These are phyloP conservation scores for Lachnellula hyalina DNA, from an alignment of 2,329 filamentous ascomycete species.

Conservation along the genomic window DNA sequence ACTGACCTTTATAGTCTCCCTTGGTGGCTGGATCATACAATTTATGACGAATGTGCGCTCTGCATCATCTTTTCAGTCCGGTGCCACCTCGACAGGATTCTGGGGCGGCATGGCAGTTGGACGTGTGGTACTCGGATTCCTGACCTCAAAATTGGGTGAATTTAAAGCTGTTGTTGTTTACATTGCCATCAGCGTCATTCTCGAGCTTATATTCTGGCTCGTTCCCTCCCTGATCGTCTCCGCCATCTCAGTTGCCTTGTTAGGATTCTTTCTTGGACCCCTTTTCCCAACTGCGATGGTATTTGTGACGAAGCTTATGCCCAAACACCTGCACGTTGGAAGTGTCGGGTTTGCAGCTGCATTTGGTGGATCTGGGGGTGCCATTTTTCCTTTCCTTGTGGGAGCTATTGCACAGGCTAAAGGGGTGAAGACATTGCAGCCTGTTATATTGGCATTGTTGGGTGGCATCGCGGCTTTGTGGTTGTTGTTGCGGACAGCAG, in stretches of 20 bases:
- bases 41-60: slow-evolving; percentile 80
- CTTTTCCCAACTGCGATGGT: slow-evolving; percentile 73
- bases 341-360: slow-evolving; percentile 77
- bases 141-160: slow-evolving; percentile 70
- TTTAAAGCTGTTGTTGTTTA: slow-evolving; percentile 60
- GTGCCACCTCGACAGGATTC: slow-evolving; percentile 73
- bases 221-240: slow-evolving; percentile 72
- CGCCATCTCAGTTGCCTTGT: slow-evolving; percentile 62
- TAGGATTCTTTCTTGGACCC: slow-evolving; percentile 77
- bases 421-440: slow-evolving; percentile 53
- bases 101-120: slow-evolving; percentile 80
- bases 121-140: slow-evolving; percentile 66
- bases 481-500: slow-evolving; percentile 6
- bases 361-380: slow-evolving; percentile 69
- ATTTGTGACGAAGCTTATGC: slow-evolving; percentile 67
- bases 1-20: slow-evolving; percentile 55
- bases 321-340: slow-evolving; percentile 68
- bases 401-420: slow-evolving; percentile 59
- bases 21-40: slow-evolving; percentile 77
- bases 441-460: slow-evolving; percentile 47
- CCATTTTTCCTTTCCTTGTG: slow-evolving; percentile 60
- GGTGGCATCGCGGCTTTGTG: slow-evolving; percentile 22
- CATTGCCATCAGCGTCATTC: slow-evolving; percentile 54
- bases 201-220: slow-evolving; percentile 75
- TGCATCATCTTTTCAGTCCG: slow-evolving; percentile 64